phyloP scores from a whole-genome alignment of 2,329 filamentous ascomycete species.

The Paradendryphiella salina region DNA sequence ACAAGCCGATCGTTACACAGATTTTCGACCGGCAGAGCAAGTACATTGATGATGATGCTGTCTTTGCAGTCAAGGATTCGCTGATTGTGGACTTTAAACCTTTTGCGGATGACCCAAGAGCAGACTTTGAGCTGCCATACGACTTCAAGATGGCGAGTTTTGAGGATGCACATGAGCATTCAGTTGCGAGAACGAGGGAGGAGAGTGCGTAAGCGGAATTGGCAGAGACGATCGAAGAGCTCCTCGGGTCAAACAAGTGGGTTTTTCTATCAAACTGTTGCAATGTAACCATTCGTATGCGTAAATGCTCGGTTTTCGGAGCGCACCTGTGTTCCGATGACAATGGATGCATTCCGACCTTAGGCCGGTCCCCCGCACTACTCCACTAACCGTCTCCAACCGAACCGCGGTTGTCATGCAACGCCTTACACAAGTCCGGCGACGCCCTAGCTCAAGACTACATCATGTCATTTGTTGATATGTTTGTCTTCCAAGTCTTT shows the following conservation, averaged over 20 bases:
- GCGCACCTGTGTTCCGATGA: constrained; percentile 2
- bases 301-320: neutral
- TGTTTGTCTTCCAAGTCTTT: neutral
- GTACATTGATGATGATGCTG: constrained; percentile 63
- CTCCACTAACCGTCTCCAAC: constrained; percentile 21
- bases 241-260: neutral
- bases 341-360: constrained; percentile 8
- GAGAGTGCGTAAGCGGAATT: constrained; percentile 20
- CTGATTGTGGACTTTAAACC: constrained; percentile 61
- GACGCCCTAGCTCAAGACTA: constrained; percentile 14
- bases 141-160: constrained; percentile 53
- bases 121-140: constrained; percentile 58
- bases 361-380: constrained; percentile 13
- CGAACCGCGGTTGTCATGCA: constrained; percentile 22
- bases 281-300: neutral
- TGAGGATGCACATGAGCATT: constrained; percentile 40
- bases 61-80: constrained; percentile 64
- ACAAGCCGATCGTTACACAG: constrained; percentile 74
- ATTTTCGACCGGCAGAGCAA: constrained; percentile 71
- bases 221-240: neutral
- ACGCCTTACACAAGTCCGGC: constrained; percentile 12
- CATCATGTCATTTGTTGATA: constrained; percentile 3
- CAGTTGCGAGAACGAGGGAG: constrained; percentile 32
- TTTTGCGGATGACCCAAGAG: constrained; percentile 56
- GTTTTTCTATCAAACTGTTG: neutral